Evolutionary conservation across 73 alveolate species (phyloP).

Genomic region (Paramecium caudatum): DNA sequence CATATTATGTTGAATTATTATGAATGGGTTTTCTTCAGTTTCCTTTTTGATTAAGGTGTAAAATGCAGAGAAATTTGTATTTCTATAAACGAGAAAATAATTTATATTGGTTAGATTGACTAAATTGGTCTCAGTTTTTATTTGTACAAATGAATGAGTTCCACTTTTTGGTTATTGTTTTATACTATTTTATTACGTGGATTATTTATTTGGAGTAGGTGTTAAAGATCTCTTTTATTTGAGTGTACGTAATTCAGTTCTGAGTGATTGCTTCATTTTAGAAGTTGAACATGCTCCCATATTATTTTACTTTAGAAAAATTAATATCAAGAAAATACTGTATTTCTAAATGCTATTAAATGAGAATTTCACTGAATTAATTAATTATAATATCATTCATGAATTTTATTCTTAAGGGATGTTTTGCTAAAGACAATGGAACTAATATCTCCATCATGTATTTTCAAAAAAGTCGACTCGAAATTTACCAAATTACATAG

Average conservation of each 20-base stretch:
- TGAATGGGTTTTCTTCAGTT: background rate
- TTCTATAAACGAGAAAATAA: slow-evolving; percentile 7
- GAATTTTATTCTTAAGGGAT: background rate
- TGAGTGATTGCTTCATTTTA: background rate
- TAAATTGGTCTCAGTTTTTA: background rate
- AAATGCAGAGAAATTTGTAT: slow-evolving; percentile 13
- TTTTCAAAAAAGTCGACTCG: background rate
- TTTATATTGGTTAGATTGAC: background rate
- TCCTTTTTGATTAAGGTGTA: background rate
- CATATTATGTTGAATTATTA: background rate
- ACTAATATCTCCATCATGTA: background rate
- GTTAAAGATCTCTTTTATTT: background rate
- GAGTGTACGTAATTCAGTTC: background rate
- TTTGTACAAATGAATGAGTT: background rate
- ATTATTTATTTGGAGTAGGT: slow-evolving; percentile 4
- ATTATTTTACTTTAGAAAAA: background rate
- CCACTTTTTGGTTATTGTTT: background rate
- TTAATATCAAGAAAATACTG: background rate
- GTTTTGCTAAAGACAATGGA: background rate
- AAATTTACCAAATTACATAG: background rate
- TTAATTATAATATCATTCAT: background rate
- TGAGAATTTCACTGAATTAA: background rate
- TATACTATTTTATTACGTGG: background rate
- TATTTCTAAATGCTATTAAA: background rate
- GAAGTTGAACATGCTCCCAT: slow-evolving; percentile 2